Evolutionary conservation across 192 early-diverging fungal genomes (phyloP), one percentile per base, ranked within the genome.

Genomic region (Coemansia sp.): DNA sequence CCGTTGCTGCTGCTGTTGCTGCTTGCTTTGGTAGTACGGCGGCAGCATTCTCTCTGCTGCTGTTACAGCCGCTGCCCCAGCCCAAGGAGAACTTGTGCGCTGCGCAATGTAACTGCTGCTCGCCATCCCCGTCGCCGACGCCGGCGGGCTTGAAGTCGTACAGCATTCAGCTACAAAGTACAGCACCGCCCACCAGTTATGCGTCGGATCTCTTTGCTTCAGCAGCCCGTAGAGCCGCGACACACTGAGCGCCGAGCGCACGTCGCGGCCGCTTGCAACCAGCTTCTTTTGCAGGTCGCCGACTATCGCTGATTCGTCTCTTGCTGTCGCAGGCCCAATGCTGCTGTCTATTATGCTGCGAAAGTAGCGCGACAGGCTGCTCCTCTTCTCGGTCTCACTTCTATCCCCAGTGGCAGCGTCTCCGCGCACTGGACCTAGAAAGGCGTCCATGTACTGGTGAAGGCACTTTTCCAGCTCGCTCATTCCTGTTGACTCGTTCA

Each of bases 151-250:
- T 1, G 62, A 43, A 9, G 22, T 57, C 22, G 56, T 13, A 42
- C 78, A 66, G 70, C 70, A 70, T 45, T 75, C 79, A 6, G 74
- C 49, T 62, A 82, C 25, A 35, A 82, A 57, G 48, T 82, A 64
- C 15, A 82, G 68, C 11, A 82, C 63, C 14, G 74, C 63, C 80
- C 74, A 74, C 75, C 80, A 76, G 74, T 77, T 45, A 59, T 76
- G 60, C 20, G 38, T 38, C n/a, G 71, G 63, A 25, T 67, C 58
- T 34, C 66, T 50, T 45, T 71, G 74, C 65, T 74, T 70, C 40
- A 82, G 66, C 57, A 55, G 25, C 13, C 53, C 55, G 53, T 62
- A 76, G 4, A 76, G 75, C 19, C 60, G 74, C 0, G 67, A 61
- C 0, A 82, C 65, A 0, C 43, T 38, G n/a, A 82, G 52, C 19